Percentiles rank a stretch among this genome's conserved stretches.
Conservation (phyloP, 495 filamentous ascomycete species). For the Cetradonia linearis region DNA sequence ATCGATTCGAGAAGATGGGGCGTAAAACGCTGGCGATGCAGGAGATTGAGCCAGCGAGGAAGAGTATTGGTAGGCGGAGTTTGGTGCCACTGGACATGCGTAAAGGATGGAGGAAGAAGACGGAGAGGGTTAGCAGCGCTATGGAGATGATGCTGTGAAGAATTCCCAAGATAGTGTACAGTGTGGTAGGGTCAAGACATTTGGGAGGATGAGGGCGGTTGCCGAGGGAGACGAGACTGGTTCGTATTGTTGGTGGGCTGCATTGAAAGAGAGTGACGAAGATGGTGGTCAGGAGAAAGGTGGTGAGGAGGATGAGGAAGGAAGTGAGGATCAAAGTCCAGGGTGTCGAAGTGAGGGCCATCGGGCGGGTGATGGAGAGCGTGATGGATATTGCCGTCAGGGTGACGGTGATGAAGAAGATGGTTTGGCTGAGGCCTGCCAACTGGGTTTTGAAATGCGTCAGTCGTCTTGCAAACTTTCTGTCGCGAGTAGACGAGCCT, state of each 20-base stretch:
- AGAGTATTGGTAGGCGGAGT: neutral
- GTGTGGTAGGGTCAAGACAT: neutral
- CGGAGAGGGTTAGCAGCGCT: neutral
- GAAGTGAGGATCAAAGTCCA: neutral
- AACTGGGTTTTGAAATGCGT: neutral
- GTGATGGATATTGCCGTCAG: neutral
- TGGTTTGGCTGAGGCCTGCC: neutral
- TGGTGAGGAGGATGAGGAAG: neutral
- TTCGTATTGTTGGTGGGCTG: neutral
- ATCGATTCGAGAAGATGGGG: neutral
- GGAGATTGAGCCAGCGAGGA: neutral
- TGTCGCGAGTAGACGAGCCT: neutral
- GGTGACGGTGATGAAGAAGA: neutral
- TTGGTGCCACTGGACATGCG: neutral
- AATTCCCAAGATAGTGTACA: neutral
- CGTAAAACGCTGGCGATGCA: neutral
- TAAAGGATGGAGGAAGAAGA: neutral
- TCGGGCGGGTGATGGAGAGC: neutral
- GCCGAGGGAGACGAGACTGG: neutral
- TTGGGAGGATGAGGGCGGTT: neutral
- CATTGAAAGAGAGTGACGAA: slow-evolving; percentile 1
- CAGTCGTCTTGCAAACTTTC: neutral
- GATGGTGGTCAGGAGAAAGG: neutral
- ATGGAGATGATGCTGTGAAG: neutral
- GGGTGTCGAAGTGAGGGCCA: neutral